Conservation (phyloP, 129 eudicot genomes). For the Lactuca saligna region DNA sequence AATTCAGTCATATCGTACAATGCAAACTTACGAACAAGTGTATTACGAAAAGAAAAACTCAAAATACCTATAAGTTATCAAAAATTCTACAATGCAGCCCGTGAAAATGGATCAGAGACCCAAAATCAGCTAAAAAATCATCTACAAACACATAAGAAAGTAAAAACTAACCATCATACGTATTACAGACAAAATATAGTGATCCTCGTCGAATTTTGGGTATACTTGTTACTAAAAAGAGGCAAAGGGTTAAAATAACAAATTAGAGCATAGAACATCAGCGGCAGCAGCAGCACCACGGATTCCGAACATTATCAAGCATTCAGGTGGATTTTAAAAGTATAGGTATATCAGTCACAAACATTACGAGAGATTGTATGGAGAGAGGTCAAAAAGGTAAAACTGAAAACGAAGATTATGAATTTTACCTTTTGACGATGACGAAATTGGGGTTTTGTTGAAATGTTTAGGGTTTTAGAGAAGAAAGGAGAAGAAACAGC, state of each 20-base stretch:
- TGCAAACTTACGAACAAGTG: slow-evolving; percentile 3
- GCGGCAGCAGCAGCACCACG: slow-evolving; percentile 1
- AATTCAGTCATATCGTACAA: background rate
- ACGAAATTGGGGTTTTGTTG: slow-evolving; percentile 4
- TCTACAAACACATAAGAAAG: background rate
- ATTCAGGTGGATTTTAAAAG: slow-evolving; percentile 8
- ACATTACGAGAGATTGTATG: slow-evolving; percentile 3
- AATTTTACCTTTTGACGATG: slow-evolving; percentile 18
- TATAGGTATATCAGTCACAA: background rate
- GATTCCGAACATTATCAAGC: slow-evolving; percentile 2
- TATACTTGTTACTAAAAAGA: background rate
- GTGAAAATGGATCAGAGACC: background rate
- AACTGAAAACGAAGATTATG: slow-evolving; percentile 16
- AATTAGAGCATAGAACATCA: background rate
- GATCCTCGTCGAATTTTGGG: slow-evolving; percentile 9
- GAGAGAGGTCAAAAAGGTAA: background rate
- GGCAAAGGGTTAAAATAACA: background rate
- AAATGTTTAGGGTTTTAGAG: slow-evolving; percentile 25
- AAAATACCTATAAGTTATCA: background rate
- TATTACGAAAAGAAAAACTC: background rate
- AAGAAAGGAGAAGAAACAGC: slow-evolving; percentile 13
- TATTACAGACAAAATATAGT: background rate
- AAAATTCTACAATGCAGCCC: slow-evolving; percentile 21
- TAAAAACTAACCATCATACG: background rate
- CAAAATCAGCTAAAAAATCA: slow-evolving; percentile 8